Conservation (phyloP, 2,329 filamentous ascomycete species). For the Ceratocystis huliohia region DNA sequence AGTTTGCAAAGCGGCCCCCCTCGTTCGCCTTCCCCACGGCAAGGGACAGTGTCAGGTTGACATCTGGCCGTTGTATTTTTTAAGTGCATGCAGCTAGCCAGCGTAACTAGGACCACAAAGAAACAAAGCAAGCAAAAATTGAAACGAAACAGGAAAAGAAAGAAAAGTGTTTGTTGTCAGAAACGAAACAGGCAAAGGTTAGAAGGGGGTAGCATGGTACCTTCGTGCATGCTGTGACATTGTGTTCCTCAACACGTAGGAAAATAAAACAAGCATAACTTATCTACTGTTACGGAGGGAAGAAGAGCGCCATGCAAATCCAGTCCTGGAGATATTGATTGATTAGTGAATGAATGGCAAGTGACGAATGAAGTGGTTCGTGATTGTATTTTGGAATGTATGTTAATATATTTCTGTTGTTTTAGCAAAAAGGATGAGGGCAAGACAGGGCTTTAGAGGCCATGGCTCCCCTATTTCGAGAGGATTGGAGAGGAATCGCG, state of each 20-base stretch:
- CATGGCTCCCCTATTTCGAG: too few species aligned
- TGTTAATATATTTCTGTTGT: too few species aligned
- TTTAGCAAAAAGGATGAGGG: too few species aligned
- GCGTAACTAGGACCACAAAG: neutral
- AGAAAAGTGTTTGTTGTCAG: neutral
- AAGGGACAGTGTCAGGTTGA: constrained; percentile 3
- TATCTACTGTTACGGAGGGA: too few species aligned
- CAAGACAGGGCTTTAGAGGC: too few species aligned
- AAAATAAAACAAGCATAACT: constrained; percentile 3
- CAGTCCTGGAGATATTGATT: too few species aligned
- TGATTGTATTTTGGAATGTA: too few species aligned
- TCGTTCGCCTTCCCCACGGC: neutral
- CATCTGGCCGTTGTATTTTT: neutral
- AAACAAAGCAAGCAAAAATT: constrained; percentile 3
- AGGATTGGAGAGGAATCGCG: too few species aligned
- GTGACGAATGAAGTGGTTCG: too few species aligned
- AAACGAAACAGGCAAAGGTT: neutral
- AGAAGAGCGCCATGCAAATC: too few species aligned
- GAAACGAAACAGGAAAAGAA: constrained; percentile 13
- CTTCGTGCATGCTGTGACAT: neutral
- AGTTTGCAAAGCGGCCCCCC: neutral
- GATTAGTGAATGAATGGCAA: too few species aligned
- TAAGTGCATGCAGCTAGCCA: constrained; percentile 1
- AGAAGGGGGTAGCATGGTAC: neutral
- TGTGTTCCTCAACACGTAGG: neutral